These are phyloP conservation scores for Metschnikowia amazonensis DNA, from an alignment of 805 yeast genomes.

Conservation along the genomic window DNA sequence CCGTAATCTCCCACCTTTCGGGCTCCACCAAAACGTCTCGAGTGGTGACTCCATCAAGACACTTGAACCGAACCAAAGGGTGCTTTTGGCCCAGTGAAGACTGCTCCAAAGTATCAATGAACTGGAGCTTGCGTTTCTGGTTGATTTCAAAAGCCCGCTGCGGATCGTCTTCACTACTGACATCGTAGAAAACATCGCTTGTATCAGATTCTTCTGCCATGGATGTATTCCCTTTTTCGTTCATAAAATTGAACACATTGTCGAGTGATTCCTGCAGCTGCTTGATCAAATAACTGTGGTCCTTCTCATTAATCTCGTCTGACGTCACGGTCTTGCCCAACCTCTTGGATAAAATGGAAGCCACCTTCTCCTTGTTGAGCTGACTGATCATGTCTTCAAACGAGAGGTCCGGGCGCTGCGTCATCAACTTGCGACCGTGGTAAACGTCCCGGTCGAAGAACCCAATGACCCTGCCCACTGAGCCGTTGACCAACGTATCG, in stretches of 20 bases:
- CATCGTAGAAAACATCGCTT: neutral
- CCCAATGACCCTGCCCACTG: slow-evolving; percentile 72
- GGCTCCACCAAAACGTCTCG: slow-evolving; percentile 77
- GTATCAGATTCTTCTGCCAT: no score
- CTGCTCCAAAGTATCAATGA: slow-evolving; percentile 41
- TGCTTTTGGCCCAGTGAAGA: slow-evolving; percentile 46
- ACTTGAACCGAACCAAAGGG: slow-evolving; percentile 76
- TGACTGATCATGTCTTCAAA: slow-evolving; percentile 20
- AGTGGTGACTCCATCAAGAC: slow-evolving; percentile 62
- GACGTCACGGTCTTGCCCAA: slow-evolving; percentile 2
- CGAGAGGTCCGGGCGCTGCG: slow-evolving; percentile 19
- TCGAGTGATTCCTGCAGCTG: slow-evolving; percentile 11
- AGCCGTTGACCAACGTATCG: slow-evolving; percentile 85
- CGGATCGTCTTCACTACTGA: neutral
- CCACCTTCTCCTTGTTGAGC: slow-evolving; percentile 8
- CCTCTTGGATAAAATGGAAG: slow-evolving; percentile 11
- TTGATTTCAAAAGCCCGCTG: slow-evolving; percentile 16
- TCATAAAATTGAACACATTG: slow-evolving; percentile 15
- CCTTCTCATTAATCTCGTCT: slow-evolving; percentile 15
- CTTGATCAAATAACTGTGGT: neutral
- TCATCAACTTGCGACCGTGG: slow-evolving; percentile 21
- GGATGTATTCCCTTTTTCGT: neutral
- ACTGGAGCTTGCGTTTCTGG: slow-evolving; percentile 44
- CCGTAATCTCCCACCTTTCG: slow-evolving; percentile 78
- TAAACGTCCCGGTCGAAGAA: slow-evolving; percentile 47